phyloP scores from a whole-genome alignment of 2,329 filamentous ascomycete species.

The Diaporthe sp. region DNA sequence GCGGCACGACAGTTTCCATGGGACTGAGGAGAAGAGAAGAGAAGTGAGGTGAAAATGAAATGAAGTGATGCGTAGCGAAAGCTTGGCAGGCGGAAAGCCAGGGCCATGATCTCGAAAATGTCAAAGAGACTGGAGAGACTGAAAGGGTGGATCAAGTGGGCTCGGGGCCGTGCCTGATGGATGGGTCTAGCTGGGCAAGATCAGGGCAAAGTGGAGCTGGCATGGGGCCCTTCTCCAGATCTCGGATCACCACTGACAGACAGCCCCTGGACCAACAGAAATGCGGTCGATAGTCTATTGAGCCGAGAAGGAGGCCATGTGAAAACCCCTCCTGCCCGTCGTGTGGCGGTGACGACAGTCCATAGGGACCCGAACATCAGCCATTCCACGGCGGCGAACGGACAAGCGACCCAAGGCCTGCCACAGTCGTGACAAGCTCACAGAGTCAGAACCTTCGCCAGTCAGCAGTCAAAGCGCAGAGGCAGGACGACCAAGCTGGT shows the following conservation, averaged over 20 bases:
- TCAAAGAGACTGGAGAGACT: slow-evolving; percentile 26
- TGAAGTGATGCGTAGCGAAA: slow-evolving; percentile 21
- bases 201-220: slow-evolving; percentile 28
- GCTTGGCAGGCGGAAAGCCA: slow-evolving; percentile 32
- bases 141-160: slow-evolving; percentile 11
- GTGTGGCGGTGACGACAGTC: background rate
- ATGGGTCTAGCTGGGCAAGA: slow-evolving; percentile 11
- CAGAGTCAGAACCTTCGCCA: background rate
- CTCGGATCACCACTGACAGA: slow-evolving; percentile 26
- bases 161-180: slow-evolving; percentile 19
- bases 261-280: slow-evolving; percentile 1
- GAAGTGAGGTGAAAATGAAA: slow-evolving; percentile 23
- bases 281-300: background rate
- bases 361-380: background rate
- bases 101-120: slow-evolving; percentile 26
- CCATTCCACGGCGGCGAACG: background rate
- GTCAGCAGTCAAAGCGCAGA: slow-evolving; percentile 25
- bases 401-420: background rate
- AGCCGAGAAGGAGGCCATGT: background rate
- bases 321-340: background rate
- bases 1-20: background rate
- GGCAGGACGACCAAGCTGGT: slow-evolving; percentile 2
- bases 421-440: background rate
- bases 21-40: background rate
- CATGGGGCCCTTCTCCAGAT: slow-evolving; percentile 34